Base-by-base conservation (phyloP, 306 rosid species). In the Prunus padus region DNA sequence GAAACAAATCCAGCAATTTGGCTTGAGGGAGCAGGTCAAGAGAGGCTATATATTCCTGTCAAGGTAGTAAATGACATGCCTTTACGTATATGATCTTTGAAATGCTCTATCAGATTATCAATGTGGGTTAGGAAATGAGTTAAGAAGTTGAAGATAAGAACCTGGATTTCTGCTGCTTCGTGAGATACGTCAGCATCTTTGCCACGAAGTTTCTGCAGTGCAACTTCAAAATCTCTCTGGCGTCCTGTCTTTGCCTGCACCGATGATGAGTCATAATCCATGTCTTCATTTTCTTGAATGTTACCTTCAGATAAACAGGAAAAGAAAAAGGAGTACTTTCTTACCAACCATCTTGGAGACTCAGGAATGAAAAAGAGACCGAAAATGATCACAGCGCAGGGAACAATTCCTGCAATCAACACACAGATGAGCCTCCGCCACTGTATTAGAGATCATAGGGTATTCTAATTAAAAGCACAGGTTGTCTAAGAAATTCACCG, bases 261-360 rank as follows among this genome's bases (percentile, higher is more conserved):
- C 51, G 72, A 61, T 54, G 54, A 33, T 70, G 71, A 40, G 28
- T 52, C 12, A 45, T 68, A 71, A 54, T 59, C n/a, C 19, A 66
- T 50, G 37, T 50, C 40, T 14, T 57, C 47, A 67, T 71, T 42
- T 56, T 14, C 16, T 50, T 59, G 19, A 28, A 50, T 23, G 2
- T 64, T 66, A 1, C 31, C 68, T 22, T 33, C 40, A 50, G 52
- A 47, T 19, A 62, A 14, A n/a, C 11, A 60, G 20, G 16, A 26
- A 26, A 15, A 6, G 62, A 47, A 31, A 13, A 13, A 19, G 23
- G 28, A 52, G 11, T 23, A 40, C 8, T 13, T 86, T 78, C 91
- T 81, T 84, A 92, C 98, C 82, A 94, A 84, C 97, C 97, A 94
- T 92, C 98, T 90, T 26, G 98, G 98, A 82, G 97, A 94, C 85